Conservation (phyloP, 805 yeast species). For the Phaffomyces opuntiae region DNA sequence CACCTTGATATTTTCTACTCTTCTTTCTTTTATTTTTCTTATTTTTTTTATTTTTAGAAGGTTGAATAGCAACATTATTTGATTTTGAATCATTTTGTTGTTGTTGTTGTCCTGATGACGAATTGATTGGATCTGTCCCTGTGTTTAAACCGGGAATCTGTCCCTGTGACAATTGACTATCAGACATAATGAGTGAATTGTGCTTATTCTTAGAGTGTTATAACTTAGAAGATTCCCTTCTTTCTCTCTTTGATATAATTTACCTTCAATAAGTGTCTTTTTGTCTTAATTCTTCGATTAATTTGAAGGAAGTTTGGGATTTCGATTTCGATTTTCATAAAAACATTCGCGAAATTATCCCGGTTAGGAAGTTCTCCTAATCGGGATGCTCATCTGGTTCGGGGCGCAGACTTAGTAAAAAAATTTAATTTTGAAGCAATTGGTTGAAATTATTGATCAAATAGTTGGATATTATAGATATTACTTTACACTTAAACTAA, state of each 20-base stretch:
- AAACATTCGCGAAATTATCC: background rate
- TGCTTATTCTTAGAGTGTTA: background rate
- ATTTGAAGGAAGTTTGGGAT: too few species aligned
- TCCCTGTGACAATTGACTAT: slow-evolving; percentile 6
- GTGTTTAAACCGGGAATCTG: background rate
- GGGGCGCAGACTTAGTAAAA: background rate
- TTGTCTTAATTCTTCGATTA: too few species aligned
- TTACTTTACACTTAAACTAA: too few species aligned
- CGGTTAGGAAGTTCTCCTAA: background rate
- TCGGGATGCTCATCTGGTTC: slow-evolving; percentile 1
- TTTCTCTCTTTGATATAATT: too few species aligned
- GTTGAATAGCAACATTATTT: background rate
- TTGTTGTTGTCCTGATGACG: background rate
- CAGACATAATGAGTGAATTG: background rate
- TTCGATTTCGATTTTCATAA: background rate
- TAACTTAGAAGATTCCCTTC: background rate
- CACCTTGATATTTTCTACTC: background rate
- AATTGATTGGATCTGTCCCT: too few species aligned
- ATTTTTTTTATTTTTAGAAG: slow-evolving; percentile 5
- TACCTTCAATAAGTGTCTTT: too few species aligned
- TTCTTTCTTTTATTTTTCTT: slow-evolving; percentile 6
- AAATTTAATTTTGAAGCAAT: background rate
- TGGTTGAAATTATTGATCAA: background rate
- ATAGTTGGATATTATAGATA: too few species aligned
- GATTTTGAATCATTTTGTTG: background rate